Evolutionary conservation across 1,139 yeast genomes (phyloP), one percentile per base, ranked within the genome.

Genomic region (Pichia sp.): DNA sequence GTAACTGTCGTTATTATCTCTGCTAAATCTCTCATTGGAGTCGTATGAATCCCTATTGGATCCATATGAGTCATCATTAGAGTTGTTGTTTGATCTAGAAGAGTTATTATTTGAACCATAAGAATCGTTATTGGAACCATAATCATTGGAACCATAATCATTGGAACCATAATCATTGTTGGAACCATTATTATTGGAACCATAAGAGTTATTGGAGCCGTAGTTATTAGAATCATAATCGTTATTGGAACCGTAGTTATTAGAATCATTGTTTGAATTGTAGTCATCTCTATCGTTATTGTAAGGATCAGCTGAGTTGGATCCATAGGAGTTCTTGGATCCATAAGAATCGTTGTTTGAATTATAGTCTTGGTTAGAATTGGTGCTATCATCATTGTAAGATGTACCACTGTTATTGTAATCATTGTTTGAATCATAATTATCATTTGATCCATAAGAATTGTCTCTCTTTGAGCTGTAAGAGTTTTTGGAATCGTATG

Each of bases 1-100:
- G 43, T 48, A 51, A 22, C 53, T 35, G 34, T 51, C 44, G 42
- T 43, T 39, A 36, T 44, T 34, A 28, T 45, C 38, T 43, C 41
- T 15, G 38, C 14, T 21, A 10, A 23, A 14, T 37, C 41, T 41
- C 18, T 47, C 31, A 38, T 36, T 31, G 17, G 38, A 34, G 20
- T 34, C 19, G 10, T 32, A 33, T 39, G 35, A 38, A 24, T 41
- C 31, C 37, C 41, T 23, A 18, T 45, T 28, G 38, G 43, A 43
- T 25, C 36, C 24, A 9, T 31, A 31, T 22, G 47, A 49, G 36
- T 46, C 41, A 11, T 52, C 46, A 40, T 50, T 35, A 30, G 46
- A 42, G 36, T 39, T 38, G 28, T 38, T 30, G 4, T 18, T 17
- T 4, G 22, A 30, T 9, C 14, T 54, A 41, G 47, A 50, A 21